Base-by-base conservation (phyloP, 2,329 filamentous ascomycete species). In the Mariannaea sp. region DNA sequence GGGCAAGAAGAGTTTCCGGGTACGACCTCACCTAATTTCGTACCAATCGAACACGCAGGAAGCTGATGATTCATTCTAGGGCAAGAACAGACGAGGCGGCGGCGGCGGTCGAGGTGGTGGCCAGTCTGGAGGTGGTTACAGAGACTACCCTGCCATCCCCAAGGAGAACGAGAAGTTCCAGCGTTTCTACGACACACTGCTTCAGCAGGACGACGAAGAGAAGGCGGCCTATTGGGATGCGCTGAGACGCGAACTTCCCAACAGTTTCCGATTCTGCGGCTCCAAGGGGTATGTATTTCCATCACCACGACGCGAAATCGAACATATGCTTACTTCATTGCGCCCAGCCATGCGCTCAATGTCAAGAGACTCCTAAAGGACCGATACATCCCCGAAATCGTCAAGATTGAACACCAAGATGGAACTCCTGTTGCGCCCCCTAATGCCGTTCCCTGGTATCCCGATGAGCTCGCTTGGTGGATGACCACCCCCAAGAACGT, bases 401-500 rank as follows among this genome's bases (percentile, higher is more conserved):
- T 85, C 45, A 86, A 87, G 54, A 94, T 96, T 69, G 83, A 90
- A 68, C 84, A 90, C 72, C 84, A 86, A 68, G 91, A 99, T 73
- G 93, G 89, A 67, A 81, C 87, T 65, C 80, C 82, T 12, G 92
- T 97, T 61, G 85, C 92, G 57, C 85, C 94, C 10, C 94, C 94
- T 8, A 80, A 84, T 69, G 83, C 90, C 1, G 88, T 99, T 51
- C 78, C 86, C 26, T 97, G 93, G 91, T 99, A 96, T 71, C 94
- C 94, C 35, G 92, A 97, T 69, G 85, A 90, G 68, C 85, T 99
- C 56, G 94, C 94, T 43, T 99, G 95, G 89, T 92, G 87, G 73
- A 97, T 97, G 92, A 96, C 92, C 39, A 97, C 93, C 5, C 91
- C 94, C 58, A 99, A 97, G 81, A 92, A 96, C 69, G 88, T 97